These are phyloP conservation scores for Pyrrhoderma lamaoense DNA, from an alignment of 1,284 basidiomycete genomes.

Conservation along the genomic window DNA sequence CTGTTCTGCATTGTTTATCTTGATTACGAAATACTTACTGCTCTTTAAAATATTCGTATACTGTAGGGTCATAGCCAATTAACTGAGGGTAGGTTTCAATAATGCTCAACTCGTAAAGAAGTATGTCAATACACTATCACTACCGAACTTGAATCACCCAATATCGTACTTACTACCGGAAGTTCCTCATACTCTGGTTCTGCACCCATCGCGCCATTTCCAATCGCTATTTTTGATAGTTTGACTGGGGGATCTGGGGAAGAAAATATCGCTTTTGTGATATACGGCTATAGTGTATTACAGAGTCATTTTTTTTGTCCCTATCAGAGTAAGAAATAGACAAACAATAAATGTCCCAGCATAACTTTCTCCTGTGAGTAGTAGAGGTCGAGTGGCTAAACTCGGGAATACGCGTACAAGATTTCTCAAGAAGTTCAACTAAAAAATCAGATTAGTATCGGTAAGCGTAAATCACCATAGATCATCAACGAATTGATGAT, in stretches of 20 bases:
- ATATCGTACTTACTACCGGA: slow-evolving; percentile 39
- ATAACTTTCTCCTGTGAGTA: slow-evolving; percentile 61
- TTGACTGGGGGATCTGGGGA: slow-evolving; percentile 59
- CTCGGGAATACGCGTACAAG: slow-evolving; percentile 61
- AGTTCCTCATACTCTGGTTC: slow-evolving; percentile 41
- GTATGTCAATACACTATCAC: background rate
- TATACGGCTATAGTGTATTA: slow-evolving; percentile 49
- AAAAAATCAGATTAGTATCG: slow-evolving; percentile 3
- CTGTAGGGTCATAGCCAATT: slow-evolving; percentile 58
- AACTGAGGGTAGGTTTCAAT: slow-evolving; percentile 68
- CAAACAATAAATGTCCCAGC: slow-evolving; percentile 55
- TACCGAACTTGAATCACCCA: background rate
- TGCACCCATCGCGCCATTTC: slow-evolving; percentile 53
- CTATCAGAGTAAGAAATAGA: background rate
- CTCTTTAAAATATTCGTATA: slow-evolving; percentile 58
- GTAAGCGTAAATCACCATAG: background rate
- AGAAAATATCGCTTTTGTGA: slow-evolving; percentile 60
- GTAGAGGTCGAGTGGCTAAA: slow-evolving; percentile 50
- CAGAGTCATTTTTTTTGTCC: background rate
- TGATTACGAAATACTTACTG: slow-evolving; percentile 39
- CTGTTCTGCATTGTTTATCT: background rate
- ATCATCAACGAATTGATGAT: too few relatives aligned
- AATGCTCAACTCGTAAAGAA: slow-evolving; percentile 36
- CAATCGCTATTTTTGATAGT: slow-evolving; percentile 59
- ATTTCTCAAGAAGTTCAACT: slow-evolving; percentile 64